phyloP scores from a whole-genome alignment of 345 rosid genomes.

The Populus deltoides region DNA sequence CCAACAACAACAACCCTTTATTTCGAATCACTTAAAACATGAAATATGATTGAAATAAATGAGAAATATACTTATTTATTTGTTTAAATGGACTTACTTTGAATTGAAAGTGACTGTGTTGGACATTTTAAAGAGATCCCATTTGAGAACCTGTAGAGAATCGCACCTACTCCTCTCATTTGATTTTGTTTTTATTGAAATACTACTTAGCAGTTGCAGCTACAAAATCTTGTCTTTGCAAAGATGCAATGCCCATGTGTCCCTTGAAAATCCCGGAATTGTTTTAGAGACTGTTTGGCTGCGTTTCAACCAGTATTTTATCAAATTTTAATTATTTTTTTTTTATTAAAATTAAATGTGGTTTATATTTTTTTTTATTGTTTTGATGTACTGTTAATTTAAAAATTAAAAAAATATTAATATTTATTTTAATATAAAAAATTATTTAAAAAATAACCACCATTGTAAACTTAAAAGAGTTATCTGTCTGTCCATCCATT shows the following conservation, averaged over 20 bases:
- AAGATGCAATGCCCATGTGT: too few relatives aligned
- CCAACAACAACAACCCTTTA: not conserved
- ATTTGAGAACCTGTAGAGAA: constrained; percentile 44
- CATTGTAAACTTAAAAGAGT: too few relatives aligned
- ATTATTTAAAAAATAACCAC: too few relatives aligned
- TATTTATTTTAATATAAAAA: too few relatives aligned
- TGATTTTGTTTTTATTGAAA: not conserved
- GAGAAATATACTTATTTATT: not conserved
- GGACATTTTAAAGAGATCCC: constrained; percentile 38
- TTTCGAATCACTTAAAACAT: too few relatives aligned
- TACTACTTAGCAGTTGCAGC: not conserved
- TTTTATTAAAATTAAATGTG: too few relatives aligned
- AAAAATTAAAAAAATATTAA: too few relatives aligned
- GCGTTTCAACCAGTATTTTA: too few relatives aligned
- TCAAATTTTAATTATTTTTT: too few relatives aligned
- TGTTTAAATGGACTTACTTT: constrained; percentile 8
- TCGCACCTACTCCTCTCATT: constrained; percentile 39
- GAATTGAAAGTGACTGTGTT: constrained; percentile 21
- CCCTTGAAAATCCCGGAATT: not conserved
- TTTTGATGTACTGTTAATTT: too few relatives aligned
- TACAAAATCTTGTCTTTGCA: not conserved
- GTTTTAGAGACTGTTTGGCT: too few relatives aligned
- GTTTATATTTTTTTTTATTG: too few relatives aligned
- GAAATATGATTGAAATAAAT: not conserved
- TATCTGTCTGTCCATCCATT: not conserved